These are phyloP conservation scores for Phytophthora crassamura DNA, from an alignment of 352 stramenopile species.

Conservation along the genomic window DNA sequence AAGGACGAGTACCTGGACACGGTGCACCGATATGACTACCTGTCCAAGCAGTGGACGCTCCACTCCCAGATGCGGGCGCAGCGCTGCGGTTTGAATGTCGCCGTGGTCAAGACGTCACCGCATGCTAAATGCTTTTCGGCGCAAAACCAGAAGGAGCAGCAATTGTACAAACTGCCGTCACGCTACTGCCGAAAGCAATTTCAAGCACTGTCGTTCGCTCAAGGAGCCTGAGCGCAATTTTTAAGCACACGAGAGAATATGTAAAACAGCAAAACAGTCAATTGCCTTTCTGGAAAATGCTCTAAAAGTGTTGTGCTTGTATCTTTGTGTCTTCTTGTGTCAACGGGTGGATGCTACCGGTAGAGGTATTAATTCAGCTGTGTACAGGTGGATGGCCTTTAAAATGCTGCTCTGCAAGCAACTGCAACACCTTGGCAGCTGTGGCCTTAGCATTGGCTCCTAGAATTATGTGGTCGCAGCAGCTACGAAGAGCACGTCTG, in stretches of 20 bases:
- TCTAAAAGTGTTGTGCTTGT: no score
- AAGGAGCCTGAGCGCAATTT: conserved; percentile 11
- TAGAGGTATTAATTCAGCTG: no score
- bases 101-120: conserved; percentile 46
- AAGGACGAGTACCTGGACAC: conserved; percentile 78
- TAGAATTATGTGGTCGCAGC: no score
- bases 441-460: no score
- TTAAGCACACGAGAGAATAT: neutral
- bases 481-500: no score
- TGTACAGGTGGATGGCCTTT: no score
- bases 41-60: conserved; percentile 67
- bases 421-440: no score
- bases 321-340: no score
- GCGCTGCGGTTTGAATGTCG: conserved; percentile 71
- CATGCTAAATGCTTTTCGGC: conserved; percentile 51
- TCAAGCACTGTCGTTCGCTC: neutral
- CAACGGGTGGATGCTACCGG: no score
- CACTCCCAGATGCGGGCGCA: conserved; percentile 69
- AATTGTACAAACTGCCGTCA: conserved; percentile 12
- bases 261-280: neutral
- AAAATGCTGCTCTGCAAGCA: no score
- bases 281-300: no score
- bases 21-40: conserved; percentile 69
- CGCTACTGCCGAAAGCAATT: conserved; percentile 5
- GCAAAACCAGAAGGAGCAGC: conserved; percentile 30